Base-by-base conservation (phyloP, 1,139 yeast species). In the Pneumocystis canis region DNA sequence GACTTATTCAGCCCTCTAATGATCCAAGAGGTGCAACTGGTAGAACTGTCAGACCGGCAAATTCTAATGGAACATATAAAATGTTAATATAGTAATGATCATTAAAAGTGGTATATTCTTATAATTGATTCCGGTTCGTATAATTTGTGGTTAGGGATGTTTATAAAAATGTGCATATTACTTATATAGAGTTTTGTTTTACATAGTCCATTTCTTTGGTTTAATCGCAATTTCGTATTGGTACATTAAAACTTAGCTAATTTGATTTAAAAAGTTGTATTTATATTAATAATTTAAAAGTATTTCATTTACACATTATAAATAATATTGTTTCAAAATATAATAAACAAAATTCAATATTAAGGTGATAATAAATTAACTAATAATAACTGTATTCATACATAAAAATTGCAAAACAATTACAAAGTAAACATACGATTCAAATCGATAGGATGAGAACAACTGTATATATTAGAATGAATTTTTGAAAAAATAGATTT, bases 1-100 rank as follows among this genome's bases (percentile, higher is more conserved):
- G 59, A 35, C 41, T 57, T 35, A 39, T 39, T 57, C 59, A 57
- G 37, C 59, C 59, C 30, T 35, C 59, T 30, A 57, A 57, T 39
- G 47, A 47, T 47, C 54, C 54, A 47, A 47, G 54, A 25, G 54
- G 54, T 5, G 54, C 54, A 25, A 47, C 54, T n/a, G 54, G 54
- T 25, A 47, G 54, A 25, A 47, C 31, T 28, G 25, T 31, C 11
- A 47, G 54, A 25, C 54, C 54, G 16, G 54, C 31, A 47, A 47
- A 47, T 47, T 47, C 54, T 25, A 47, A 47, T 47, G 54, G 54
- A 47, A 47, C 54, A 25, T 47, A 47, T 47, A 47, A 25, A 20
- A 25, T 47, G 54, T 47, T 47, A 25, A 47, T 25, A 25, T 47
- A 47, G n/a, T 47, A 6, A 47, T 5, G n/a, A 25, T 47, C 30